Base-by-base conservation (phyloP, 352 stramenopile genomes). In the Globisporangium barbulae region DNA sequence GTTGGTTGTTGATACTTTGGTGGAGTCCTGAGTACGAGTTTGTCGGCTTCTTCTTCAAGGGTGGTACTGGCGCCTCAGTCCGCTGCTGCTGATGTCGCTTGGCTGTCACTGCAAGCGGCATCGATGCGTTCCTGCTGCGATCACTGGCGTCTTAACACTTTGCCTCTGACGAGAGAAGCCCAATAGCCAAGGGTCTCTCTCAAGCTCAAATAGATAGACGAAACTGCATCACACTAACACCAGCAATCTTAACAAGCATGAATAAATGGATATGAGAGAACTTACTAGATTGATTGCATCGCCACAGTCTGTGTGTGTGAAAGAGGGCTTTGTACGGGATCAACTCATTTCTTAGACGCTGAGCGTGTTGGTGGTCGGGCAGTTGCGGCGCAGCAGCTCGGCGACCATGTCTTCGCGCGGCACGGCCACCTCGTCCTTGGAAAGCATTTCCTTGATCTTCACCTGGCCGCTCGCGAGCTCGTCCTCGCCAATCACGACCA, bases 401-500 rank as follows among this genome's bases (percentile, higher is more conserved):
- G 72, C 73, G 53, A 94, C 78, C 45, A 95, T 72, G n/a, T 93
- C 80, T 49, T 63, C 81, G 64, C 88, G 89, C 63, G 70, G 49
- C 59, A 92, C 83, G 52, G 78, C 90, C 56, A 89, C 70, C 59
- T 98, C 91, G 65, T 99, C 96, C 65, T 97, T 94, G 22, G 90
- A 93, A 22, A 74, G 73, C 69, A 99, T 96, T 72, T 98, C 92
- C 78, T 99, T 99, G 52, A 99, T 83, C 78, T 98, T 99, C 50
- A 98, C 96, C 61, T 96, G 85, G 39, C 83, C 83, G 52, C 97
- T 89, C 69, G 91, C 89, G 37, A 98, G 70, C 75, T 99, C 97
- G 57, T 98, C 93, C 62, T 98, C 96, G 42, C 97, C 97, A 44
- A 99, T 75, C 49, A 99, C 94, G 12, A 99, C 92, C 91, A 99